Conservation (phyloP, 495 filamentous ascomycete species). For the Delitschia confertaspora region DNA sequence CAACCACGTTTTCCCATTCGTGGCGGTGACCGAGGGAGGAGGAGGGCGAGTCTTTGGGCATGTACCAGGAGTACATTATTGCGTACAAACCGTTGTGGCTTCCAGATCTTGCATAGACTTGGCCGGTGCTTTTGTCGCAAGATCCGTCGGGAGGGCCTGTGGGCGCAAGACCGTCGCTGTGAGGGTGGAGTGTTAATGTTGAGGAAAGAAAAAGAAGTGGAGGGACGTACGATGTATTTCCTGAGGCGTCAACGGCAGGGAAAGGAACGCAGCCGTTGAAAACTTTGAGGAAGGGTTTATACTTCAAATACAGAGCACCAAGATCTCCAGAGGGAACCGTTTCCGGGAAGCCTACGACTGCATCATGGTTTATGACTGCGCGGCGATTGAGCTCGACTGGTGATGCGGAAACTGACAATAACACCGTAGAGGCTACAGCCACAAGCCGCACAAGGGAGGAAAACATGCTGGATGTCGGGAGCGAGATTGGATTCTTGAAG, state of each 20-base stretch:
- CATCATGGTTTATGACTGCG: conserved; percentile 37
- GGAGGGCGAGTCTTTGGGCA: conserved; percentile 42
- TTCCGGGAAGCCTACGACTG: conserved; percentile 41
- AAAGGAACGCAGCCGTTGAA: conserved; percentile 48
- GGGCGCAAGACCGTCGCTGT: conserved; percentile 37
- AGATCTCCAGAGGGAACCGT: conserved; percentile 39
- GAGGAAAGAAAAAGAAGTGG: background rate
- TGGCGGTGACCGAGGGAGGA: conserved; percentile 42
- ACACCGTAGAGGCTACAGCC: too few species aligned
- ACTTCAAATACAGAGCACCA: conserved; percentile 41
- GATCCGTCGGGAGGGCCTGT: conserved; percentile 36
- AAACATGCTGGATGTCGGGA: too few species aligned
- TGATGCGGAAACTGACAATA: conserved; percentile 5
- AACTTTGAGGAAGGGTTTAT: conserved; percentile 44
- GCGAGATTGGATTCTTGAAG: too few species aligned
- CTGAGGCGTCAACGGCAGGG: conserved; percentile 43
- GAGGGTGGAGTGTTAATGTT: background rate
- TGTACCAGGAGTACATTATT: conserved; percentile 47
- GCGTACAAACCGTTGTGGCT: conserved; percentile 36
- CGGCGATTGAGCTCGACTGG: conserved; percentile 22
- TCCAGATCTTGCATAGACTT: conserved; percentile 42
- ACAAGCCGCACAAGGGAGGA: too few species aligned
- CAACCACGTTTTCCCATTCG: conserved; percentile 46
- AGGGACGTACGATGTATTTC: conserved; percentile 40
- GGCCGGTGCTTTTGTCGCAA: conserved; percentile 41